Base-by-base conservation (phyloP, 345 rosid genomes). In the Populus alba region DNA sequence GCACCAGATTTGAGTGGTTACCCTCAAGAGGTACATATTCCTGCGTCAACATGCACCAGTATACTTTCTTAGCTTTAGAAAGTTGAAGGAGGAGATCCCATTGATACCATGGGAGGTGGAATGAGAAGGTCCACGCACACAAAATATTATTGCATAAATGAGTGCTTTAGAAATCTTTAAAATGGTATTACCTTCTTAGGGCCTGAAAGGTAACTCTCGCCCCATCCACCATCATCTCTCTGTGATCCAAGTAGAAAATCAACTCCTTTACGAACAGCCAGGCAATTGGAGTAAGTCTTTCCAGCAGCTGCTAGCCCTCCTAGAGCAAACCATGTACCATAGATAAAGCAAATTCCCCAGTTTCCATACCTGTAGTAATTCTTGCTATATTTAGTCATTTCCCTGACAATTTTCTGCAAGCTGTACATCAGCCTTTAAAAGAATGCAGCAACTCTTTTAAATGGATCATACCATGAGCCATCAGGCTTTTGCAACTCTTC, bases 311-410 rank as follows among this genome's bases (percentile, higher is more conserved):
- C 63, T 22, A 81, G 67, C 10, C 78, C 84, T 33, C 20, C 47
- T 23, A 81, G 66, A 8, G 57, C 84, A 63, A 81, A 81, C 72
- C 78, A 81, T 17, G 84, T 74, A 0, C 81, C 78, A 27, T 68
- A 77, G 1, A 37, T 47, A 71, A 81, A 81, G 75, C 84, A 81
- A 4, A 81, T 69, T 55, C 84, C 84, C 84, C 84, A 81, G 27
- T 59, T 68, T 22, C 84, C 84, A 49, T 81, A 76, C 83, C 83
- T 81, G 55, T 15, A 13, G n/a, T 5, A 17, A 37, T 62, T 25
- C 57, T 33, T 18, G 6, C 37, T 15, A 57, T 73, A 29, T 22
- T 2, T 23, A 8, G 35, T 33, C 59, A 61, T 17, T 6, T 37
- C 17, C 16, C 35, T 33, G 8, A 4, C 22, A 11, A 27, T 66